Evolutionary conservation across 2,329 filamentous ascomycete genomes (phyloP).

Genomic region (Sclerotinia minor): DNA sequence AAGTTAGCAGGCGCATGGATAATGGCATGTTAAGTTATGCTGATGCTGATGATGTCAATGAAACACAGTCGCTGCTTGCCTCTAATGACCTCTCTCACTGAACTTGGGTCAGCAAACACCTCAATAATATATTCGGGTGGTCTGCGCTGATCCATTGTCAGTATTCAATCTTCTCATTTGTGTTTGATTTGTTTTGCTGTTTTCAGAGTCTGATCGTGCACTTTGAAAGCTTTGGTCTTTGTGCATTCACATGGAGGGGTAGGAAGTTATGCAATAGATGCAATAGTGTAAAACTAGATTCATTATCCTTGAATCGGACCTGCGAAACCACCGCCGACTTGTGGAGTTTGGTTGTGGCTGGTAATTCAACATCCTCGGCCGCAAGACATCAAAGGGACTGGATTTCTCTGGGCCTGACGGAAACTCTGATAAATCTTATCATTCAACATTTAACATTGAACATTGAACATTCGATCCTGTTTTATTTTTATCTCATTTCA

Average conservation of each 20-base stretch:
- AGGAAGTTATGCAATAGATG: slow-evolving; percentile 20
- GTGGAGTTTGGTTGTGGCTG: slow-evolving; percentile 15
- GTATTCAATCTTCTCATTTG: slow-evolving; percentile 21
- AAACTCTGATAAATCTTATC: slow-evolving; percentile 1
- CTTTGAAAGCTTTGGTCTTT: slow-evolving; percentile 23
- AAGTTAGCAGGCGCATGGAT: slow-evolving; percentile 8
- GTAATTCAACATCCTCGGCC: slow-evolving; percentile 19
- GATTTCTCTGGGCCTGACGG: slow-evolving; percentile 6
- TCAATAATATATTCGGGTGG: slow-evolving; percentile 91
- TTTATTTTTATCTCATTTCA: slow-evolving; percentile 8
- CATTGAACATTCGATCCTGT: slow-evolving; percentile 16
- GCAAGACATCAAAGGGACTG: slow-evolving; percentile 21
- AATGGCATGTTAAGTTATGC: not conserved
- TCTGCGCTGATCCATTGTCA: slow-evolving; percentile 60
- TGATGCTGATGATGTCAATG: not conserved
- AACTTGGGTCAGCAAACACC: slow-evolving; percentile 86
- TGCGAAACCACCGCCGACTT: slow-evolving; percentile 17
- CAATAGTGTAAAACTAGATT: slow-evolving; percentile 12
- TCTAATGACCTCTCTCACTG: slow-evolving; percentile 90
- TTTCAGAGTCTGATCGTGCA: slow-evolving; percentile 14
- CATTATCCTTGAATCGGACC: slow-evolving; percentile 18
- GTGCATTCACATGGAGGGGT: slow-evolving; percentile 26
- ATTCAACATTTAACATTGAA: not conserved
- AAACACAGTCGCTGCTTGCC: slow-evolving; percentile 51
- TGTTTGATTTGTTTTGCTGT: slow-evolving; percentile 13